Base-by-base conservation (phyloP, 2,329 filamentous ascomycete genomes). In the Lasiodiplodia sp. region DNA sequence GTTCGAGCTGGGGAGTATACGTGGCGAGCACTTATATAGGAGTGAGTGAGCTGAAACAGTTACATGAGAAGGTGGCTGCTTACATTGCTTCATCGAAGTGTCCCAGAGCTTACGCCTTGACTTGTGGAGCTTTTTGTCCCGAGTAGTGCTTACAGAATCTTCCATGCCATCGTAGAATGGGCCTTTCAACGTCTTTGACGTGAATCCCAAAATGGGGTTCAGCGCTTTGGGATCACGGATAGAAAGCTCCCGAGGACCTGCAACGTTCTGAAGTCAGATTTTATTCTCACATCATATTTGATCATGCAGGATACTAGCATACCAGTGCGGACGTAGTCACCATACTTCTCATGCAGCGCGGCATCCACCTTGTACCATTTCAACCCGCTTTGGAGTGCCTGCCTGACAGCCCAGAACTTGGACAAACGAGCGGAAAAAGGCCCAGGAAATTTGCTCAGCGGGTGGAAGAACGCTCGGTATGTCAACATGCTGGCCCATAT, bases 391-490 rank as follows among this genome's bases (percentile, higher is more conserved):
- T 31, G 31, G 18, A 62, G 14, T 7, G 38, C n/a, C 23, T 47
- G 38, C 12, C 23, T n/a, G 4, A 62, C 57, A 38, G 57, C 57
- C 57, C 57, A 62, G 40, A 62, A 31, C 37, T 62, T 62, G 57
- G 57, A 62, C 16, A 83, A 21, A 18, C 78, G 74, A 5, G 78
- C 77, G 23, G 67, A 67, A 53, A 74, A 75, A 4, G 80, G 80
- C n/a, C 78, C 78, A 6, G 78, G 77, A 38, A 80, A 77, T 6
- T 70, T 73, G 64, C 76, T 76, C 52, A 80, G 69, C 11, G 74
- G 77, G 66, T 79, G 75, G 60, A 79, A 73, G 66, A 75, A 76
- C 14, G 75, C 51, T 21, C 81, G 76, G 67, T 62, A 62, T 28
- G 40, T 34, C 34, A 49, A 38, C 37, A 58, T 44, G 37, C 56